Percentiles rank a stretch among this genome's conserved stretches.
Evolutionary conservation across 139 green algal species (phyloP).

Genomic region (Chara braunii): DNA sequence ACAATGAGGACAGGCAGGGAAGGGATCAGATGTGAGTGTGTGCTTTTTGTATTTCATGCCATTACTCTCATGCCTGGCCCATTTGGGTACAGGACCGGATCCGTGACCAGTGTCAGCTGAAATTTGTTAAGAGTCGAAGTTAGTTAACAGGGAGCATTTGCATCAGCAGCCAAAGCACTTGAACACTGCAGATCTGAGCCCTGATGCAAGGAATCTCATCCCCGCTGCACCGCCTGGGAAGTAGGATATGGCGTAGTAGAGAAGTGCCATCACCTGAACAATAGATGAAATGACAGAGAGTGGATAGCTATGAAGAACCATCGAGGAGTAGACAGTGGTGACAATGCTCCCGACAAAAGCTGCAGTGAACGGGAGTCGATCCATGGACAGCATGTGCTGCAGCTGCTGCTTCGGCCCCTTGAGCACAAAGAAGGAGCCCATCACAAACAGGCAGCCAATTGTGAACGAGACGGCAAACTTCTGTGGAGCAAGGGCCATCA

Average conservation of each 20-base stretch:
- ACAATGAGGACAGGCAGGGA: too few species aligned
- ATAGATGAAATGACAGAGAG: slow-evolving; percentile 9
- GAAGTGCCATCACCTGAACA: slow-evolving; percentile 60
- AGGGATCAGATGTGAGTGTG: too few species aligned
- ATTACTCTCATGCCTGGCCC: too few species aligned
- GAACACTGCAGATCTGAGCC: slow-evolving; percentile 32
- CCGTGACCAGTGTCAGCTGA: too few species aligned
- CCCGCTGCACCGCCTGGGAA: slow-evolving; percentile 77
- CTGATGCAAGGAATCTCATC: slow-evolving; percentile 53
- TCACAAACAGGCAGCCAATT: slow-evolving; percentile 66
- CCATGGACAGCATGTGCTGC: slow-evolving; percentile 69
- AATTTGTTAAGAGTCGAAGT: too few species aligned
- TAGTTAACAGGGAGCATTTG: too few species aligned
- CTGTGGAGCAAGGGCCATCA: slow-evolving; percentile 79
- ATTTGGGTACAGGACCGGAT: too few species aligned
- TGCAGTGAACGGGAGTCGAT: slow-evolving; percentile 67
- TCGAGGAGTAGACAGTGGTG: slow-evolving; percentile 71
- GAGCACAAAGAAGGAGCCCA: slow-evolving; percentile 63
- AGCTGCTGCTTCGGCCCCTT: slow-evolving; percentile 72
- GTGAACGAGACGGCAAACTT: slow-evolving; percentile 92
- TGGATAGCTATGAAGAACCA: slow-evolving; percentile 78
- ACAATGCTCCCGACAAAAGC: slow-evolving; percentile 72
- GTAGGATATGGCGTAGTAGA: slow-evolving; percentile 86
- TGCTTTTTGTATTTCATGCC: too few species aligned
- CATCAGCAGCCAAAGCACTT: too few species aligned